Base-by-base conservation (phyloP, 768 basidiomycete genomes). In the Boletus sp. region DNA sequence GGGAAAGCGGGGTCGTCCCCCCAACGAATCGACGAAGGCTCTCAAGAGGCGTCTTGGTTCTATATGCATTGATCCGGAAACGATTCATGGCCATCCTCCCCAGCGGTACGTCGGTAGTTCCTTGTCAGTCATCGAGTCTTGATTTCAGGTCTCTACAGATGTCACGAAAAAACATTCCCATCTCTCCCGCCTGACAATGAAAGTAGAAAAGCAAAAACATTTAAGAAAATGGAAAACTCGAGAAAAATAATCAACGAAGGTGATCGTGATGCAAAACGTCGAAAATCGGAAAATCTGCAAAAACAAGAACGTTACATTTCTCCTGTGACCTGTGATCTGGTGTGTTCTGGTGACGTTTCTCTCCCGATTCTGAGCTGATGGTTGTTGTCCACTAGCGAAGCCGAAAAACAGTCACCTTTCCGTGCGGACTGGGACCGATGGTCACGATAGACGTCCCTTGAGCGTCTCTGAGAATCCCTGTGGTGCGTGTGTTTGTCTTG, bases 1-100 rank as follows among this genome's bases (percentile, higher is more conserved):
- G n/a, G 39, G 10, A 39, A 61, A 57, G 49, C 47, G 19, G 10
- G 40, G 54, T 29, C 49, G 51, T 3, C 19, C 34, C 17, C 19
- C 23, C 32, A 21, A 27, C 10, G 49, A 17, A 33, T 45, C 50
- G 21, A 60, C 25, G 3, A 60, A 37, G 41, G 39, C 29, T 38
- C 54, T 61, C 15, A 56, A 52, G 44, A 45, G 38, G 33, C 49
- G 48, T 19, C 48, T 61, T 32, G 41, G 53, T 30, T 47, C 54
- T 15, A 45, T 57, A 35, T 13, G 4, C 15, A 53, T 57, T 25
- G 35, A 57, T 9, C 41, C 41, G 15, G 53, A 55, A 15, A 55
- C 53, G 14, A 40, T 60, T 23, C 53, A 51, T 32, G 45, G 48
- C 10, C 49, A 51, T 17, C 23, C 49, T 39, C 8, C 23, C 17